phyloP scores from a whole-genome alignment of 257 asterid species.

The Gardenia jasminoides region DNA sequence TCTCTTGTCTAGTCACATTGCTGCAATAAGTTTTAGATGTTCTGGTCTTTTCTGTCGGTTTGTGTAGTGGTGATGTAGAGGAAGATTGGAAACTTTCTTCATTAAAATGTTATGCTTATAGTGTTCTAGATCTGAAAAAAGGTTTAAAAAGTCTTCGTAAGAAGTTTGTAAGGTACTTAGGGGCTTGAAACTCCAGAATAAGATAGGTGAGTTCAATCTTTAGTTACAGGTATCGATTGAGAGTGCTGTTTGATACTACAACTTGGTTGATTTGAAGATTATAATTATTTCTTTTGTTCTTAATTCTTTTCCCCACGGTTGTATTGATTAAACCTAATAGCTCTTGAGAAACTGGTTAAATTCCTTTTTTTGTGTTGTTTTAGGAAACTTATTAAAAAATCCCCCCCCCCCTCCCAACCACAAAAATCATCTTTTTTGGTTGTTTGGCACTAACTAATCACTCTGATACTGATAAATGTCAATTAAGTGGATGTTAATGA shows the following conservation, averaged over 20 bases:
- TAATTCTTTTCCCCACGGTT: neutral
- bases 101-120: neutral
- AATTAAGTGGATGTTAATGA: neutral
- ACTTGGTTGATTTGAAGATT: neutral
- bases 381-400: no score
- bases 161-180: neutral
- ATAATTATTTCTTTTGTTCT: neutral
- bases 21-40: neutral
- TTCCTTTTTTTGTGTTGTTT: neutral
- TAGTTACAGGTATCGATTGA: neutral
- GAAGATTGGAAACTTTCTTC: neutral
- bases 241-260: neutral
- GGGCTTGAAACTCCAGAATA: neutral
- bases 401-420: no score
- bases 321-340: neutral
- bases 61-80: neutral
- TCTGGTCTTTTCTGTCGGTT: neutral
- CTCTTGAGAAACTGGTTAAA: neutral
- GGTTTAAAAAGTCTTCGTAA: neutral
- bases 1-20: neutral
- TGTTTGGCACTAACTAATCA: neutral
- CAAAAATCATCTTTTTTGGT: no score
- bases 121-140: neutral
- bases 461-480: neutral
- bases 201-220: neutral